phyloP scores from a whole-genome alignment of 768 basidiomycete species.

The Mycena vitilis region DNA sequence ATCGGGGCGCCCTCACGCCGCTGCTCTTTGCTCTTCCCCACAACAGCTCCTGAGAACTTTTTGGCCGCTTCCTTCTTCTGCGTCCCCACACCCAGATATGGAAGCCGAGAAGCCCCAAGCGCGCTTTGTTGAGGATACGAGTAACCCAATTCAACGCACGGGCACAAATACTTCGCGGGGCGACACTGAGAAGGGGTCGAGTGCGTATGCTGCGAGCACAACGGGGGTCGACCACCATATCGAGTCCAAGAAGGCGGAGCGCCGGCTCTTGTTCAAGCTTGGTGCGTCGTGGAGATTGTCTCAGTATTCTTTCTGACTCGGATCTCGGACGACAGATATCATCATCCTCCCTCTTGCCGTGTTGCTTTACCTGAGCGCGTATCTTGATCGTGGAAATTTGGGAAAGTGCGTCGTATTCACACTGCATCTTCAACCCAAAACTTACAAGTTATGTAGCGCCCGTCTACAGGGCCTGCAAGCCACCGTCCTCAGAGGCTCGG shows the following conservation, averaged over 20 bases:
- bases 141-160: conserved; percentile 6
- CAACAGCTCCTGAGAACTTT: too few relatives aligned
- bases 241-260: conserved; percentile 21
- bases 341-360: conserved; percentile 28
- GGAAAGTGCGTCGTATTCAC: conserved; percentile 21
- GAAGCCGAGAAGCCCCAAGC: conserved; percentile 15
- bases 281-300: background rate
- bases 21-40: too few relatives aligned
- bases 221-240: conserved; percentile 18
- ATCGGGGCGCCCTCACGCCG: too few relatives aligned
- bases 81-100: conserved; percentile 1
- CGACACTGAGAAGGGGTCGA: conserved; percentile 23
- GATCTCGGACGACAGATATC: background rate
- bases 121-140: conserved; percentile 13
- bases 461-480: conserved; percentile 29
- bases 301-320: background rate
- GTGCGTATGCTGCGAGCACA: conserved; percentile 26
- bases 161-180: conserved; percentile 7
- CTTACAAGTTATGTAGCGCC: background rate
- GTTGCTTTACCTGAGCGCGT: conserved; percentile 25
- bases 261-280: conserved; percentile 16
- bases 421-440: background rate
- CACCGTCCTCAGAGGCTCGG: conserved; percentile 20
- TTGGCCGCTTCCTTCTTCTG: background rate
- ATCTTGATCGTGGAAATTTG: conserved; percentile 31